phyloP scores from a whole-genome alignment of 345 rosid genomes.

The Anacardium occidentale region DNA sequence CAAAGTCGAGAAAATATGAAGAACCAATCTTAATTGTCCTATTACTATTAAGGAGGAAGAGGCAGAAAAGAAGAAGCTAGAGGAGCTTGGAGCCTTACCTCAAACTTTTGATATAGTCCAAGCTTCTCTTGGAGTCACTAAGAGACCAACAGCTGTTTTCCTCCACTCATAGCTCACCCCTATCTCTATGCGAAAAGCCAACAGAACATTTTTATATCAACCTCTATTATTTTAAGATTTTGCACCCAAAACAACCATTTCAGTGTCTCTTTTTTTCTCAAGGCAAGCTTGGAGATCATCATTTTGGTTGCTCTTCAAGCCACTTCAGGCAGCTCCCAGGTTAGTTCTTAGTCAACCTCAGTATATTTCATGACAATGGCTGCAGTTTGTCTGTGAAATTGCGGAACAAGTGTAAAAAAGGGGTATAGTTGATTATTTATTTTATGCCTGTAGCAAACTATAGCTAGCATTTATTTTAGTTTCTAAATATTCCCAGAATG shows the following conservation, averaged over 20 bases:
- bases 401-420: background rate
- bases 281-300: slow-evolving; percentile 15
- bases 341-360: slow-evolving; percentile 22
- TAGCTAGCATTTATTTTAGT: background rate
- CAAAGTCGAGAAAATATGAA: background rate
- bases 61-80: background rate
- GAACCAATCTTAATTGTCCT: background rate
- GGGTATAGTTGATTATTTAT: background rate
- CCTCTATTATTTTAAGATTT: background rate
- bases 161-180: slow-evolving; percentile 77
- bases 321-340: slow-evolving; percentile 33
- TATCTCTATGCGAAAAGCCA: slow-evolving; percentile 72
- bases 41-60: background rate
- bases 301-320: slow-evolving; percentile 21
- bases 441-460: background rate
- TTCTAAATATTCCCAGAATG: background rate
- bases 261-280: slow-evolving; percentile 18
- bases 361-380: background rate
- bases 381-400: background rate
- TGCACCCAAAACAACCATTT: slow-evolving; percentile 15
- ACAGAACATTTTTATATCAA: slow-evolving; percentile 17
- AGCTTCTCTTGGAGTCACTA: slow-evolving; percentile 34
- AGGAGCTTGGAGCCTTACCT: slow-evolving; percentile 33
- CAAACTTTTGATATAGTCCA: slow-evolving; percentile 24
- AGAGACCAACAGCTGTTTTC: slow-evolving; percentile 44